Percentiles rank a stretch among this genome's conserved stretches.
Evolutionary conservation across 164 flowering plant species (phyloP).

Genomic region (Annona cherimola): DNA sequence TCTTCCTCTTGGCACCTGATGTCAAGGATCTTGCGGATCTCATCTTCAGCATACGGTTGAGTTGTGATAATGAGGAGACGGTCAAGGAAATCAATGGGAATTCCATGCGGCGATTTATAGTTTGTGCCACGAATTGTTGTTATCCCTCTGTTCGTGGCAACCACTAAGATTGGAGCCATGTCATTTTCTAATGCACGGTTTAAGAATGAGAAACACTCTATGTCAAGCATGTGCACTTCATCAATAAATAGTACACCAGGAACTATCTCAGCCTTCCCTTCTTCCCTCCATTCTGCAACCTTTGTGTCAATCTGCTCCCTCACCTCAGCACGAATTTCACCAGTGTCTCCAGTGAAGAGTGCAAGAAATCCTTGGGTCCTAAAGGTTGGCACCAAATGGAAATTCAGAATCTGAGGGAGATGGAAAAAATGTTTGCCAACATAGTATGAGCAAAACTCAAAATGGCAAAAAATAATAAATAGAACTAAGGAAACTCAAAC

Average conservation of each 20-base stretch:
- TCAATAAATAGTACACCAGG: slow-evolving; percentile 98
- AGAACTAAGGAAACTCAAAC: not conserved
- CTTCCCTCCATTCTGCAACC: slow-evolving; percentile 98
- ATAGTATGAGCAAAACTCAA: too few species aligned
- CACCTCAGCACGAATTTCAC: slow-evolving; percentile 90
- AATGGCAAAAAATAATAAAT: too few species aligned
- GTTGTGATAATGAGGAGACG: slow-evolving; percentile 87
- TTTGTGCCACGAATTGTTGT: slow-evolving; percentile 72
- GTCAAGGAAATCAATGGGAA: slow-evolving; percentile 85
- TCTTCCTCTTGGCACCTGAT: slow-evolving; percentile 94
- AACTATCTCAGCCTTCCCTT: slow-evolving; percentile 98
- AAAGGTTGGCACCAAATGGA: slow-evolving; percentile 10
- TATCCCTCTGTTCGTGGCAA: slow-evolving; percentile 90
- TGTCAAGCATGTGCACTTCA: slow-evolving; percentile 98
- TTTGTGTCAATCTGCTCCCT: slow-evolving; percentile 93
- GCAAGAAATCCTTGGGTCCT: slow-evolving; percentile 95
- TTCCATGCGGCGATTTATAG: slow-evolving; percentile 96
- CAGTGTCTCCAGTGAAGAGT: slow-evolving; percentile 92
- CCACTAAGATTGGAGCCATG: slow-evolving; percentile 89
- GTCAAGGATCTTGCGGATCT: slow-evolving; percentile 66
- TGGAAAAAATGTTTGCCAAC: not conserved
- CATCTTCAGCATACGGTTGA: slow-evolving; percentile 77
- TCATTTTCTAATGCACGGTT: slow-evolving; percentile 95
- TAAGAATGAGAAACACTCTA: slow-evolving; percentile 91
- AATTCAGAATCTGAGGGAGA: not conserved